Percentiles rank a stretch among this genome's conserved stretches.
Evolutionary conservation across 768 basidiomycete species (phyloP).

Genomic region (Piloderma croceum): DNA sequence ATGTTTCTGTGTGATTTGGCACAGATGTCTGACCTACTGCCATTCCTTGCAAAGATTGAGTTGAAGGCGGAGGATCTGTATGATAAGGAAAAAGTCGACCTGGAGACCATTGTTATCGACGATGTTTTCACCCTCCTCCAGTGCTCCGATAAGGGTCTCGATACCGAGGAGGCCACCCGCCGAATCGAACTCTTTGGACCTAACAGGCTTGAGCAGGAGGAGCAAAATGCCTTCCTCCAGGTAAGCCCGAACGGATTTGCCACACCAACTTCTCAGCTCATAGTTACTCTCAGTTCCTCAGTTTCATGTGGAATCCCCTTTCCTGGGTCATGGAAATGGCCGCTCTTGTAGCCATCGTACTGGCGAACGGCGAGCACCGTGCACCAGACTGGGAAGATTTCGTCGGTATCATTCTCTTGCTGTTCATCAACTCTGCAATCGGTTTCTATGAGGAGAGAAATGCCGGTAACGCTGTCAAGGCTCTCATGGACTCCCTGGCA

Average conservation of each 20-base stretch:
- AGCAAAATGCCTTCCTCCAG: constrained; percentile 88
- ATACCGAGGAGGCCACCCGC: constrained; percentile 64
- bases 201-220: constrained; percentile 89
- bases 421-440: constrained; percentile 92
- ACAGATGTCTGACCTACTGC: constrained; percentile 1
- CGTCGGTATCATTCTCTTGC: constrained; percentile 86
- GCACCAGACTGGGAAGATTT: constrained; percentile 98
- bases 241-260: too few relatives aligned
- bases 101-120: constrained; percentile 93
- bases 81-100: constrained; percentile 98
- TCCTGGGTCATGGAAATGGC: constrained; percentile 99
- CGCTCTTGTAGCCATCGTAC: constrained; percentile 87
- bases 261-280: constrained; percentile 2
- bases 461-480: constrained; percentile 98
- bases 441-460: constrained; percentile 98
- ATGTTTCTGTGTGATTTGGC: constrained; percentile 1
- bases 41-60: constrained; percentile 59
- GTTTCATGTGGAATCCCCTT: constrained; percentile 99
- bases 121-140: constrained; percentile 96
- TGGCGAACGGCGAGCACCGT: constrained; percentile 83
- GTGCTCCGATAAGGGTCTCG: constrained; percentile 78
- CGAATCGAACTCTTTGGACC: constrained; percentile 93
- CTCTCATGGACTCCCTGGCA: constrained; percentile 98
- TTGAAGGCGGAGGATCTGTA: constrained; percentile 91
- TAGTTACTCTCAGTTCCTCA: constrained; percentile 55